Evolutionary conservation across 306 rosid genomes (phyloP).

Genomic region (Acacia confusa): DNA sequence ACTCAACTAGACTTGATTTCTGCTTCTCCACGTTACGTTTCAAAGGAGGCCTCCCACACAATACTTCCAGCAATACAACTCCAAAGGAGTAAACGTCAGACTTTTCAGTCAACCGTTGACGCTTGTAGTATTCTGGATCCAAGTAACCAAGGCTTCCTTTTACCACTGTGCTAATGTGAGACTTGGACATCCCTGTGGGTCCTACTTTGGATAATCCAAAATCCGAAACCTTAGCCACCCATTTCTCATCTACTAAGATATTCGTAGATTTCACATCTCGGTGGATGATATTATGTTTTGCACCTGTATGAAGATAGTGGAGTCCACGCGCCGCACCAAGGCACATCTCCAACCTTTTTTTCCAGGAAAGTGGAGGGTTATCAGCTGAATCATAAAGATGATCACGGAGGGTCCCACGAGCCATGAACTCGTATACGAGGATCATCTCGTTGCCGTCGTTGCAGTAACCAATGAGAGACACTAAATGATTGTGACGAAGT

Average conservation of each 20-base stretch:
- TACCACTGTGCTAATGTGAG: neutral
- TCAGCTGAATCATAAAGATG: neutral
- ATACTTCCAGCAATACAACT: conserved; percentile 34
- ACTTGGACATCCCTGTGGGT: neutral
- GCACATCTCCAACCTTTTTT: conserved; percentile 10
- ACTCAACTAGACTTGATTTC: neutral
- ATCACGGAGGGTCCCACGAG: no score
- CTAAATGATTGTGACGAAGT: no score
- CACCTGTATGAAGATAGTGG: neutral
- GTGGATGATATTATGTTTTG: conserved; percentile 30
- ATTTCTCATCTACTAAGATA: conserved; percentile 21
- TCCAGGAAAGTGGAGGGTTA: conserved; percentile 24
- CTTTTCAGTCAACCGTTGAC: conserved; percentile 24
- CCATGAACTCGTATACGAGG: no score
- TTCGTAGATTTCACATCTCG: conserved; percentile 39
- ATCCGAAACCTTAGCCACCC: neutral
- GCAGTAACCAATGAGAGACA: no score
- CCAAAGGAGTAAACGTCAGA: conserved; percentile 50
- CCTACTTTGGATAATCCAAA: conserved; percentile 3
- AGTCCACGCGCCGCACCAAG: neutral
- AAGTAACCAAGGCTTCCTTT: neutral
- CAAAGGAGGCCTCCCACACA: conserved; percentile 30
- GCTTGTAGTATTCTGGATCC: conserved; percentile 9
- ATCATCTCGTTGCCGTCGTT: no score
- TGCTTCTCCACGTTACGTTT: neutral